phyloP scores from a whole-genome alignment of 139 green algal genomes.

The Pseudopediastrum boryanum region DNA sequence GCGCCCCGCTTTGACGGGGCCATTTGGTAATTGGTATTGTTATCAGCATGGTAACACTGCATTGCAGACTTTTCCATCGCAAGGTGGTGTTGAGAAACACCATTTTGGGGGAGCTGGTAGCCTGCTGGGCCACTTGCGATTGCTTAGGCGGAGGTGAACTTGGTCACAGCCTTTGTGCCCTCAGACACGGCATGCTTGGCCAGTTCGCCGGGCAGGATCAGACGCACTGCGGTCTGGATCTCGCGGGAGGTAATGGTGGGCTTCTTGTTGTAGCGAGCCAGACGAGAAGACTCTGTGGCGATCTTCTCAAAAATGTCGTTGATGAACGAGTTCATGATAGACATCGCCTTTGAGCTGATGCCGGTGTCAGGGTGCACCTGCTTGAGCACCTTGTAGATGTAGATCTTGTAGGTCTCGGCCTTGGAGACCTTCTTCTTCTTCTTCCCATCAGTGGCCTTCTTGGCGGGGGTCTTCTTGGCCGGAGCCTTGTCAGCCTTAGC shows the following conservation, averaged over 20 bases:
- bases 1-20: no score
- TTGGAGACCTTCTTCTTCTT: conserved; percentile 61
- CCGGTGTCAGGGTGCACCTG: conserved; percentile 96
- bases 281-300: no score
- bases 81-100: conserved; percentile 38
- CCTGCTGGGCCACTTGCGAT: no score
- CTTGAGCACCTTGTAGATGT: conserved; percentile 89
- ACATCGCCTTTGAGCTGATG: conserved; percentile 95
- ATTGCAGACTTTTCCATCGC: no score
- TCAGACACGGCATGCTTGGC: conserved; percentile 83
- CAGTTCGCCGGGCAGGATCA: conserved; percentile 83
- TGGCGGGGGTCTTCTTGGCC: conserved; percentile 56
- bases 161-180: conserved; percentile 92
- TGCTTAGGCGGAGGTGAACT: conserved; percentile 81
- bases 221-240: conserved; percentile 87
- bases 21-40: no score
- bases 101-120: no score
- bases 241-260: no score
- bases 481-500: conserved; percentile 56
- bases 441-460: conserved; percentile 47
- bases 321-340: conserved; percentile 98
- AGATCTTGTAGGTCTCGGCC: conserved; percentile 77
- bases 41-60: no score
- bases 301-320: conserved; percentile 95
- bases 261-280: no score